Evolutionary conservation across 805 yeast species (phyloP).

Genomic region (Lipomyces spencermartinsiae): DNA sequence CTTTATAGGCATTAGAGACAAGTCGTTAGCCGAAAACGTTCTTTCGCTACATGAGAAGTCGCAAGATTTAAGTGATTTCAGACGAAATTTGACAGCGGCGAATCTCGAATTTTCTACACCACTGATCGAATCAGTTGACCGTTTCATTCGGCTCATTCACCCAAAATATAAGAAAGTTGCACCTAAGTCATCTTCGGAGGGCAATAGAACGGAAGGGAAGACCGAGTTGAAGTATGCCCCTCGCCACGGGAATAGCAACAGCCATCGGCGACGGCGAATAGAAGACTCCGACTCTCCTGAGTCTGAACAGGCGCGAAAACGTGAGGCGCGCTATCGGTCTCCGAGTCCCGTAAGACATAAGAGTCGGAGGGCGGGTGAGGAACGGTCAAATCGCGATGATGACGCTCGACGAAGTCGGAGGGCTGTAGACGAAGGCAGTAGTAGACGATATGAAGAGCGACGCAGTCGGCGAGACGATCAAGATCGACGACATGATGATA

Average conservation of each 20-base stretch:
- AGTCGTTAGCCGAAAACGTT: slow-evolving; percentile 56
- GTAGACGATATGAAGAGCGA: neutral
- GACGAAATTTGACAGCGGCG: slow-evolving; percentile 48
- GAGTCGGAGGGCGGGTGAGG: slow-evolving; percentile 1
- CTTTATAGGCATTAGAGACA: slow-evolving; percentile 50
- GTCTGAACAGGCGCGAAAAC: neutral
- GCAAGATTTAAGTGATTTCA: slow-evolving; percentile 47
- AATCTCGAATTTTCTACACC: slow-evolving; percentile 53
- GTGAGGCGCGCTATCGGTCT: slow-evolving; percentile 7
- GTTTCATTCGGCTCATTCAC: slow-evolving; percentile 44
- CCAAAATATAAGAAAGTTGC: slow-evolving; percentile 41
- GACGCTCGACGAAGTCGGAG: neutral
- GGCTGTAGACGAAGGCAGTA: slow-evolving; percentile 4
- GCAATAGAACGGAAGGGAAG: slow-evolving; percentile 12
- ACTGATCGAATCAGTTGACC: slow-evolving; percentile 44
- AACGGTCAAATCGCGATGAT: neutral
- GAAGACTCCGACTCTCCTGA: slow-evolving; percentile 1
- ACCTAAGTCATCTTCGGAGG: neutral
- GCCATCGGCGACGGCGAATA: neutral
- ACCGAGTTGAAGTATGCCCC: neutral
- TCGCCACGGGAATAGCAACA: neutral
- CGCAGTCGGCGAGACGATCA: slow-evolving; percentile 12
- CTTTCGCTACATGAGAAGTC: slow-evolving; percentile 50
- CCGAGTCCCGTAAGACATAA: slow-evolving; percentile 12
- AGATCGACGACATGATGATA: neutral